Base-by-base conservation (phyloP, 768 basidiomycete genomes). In the Boletus rubropictus region DNA sequence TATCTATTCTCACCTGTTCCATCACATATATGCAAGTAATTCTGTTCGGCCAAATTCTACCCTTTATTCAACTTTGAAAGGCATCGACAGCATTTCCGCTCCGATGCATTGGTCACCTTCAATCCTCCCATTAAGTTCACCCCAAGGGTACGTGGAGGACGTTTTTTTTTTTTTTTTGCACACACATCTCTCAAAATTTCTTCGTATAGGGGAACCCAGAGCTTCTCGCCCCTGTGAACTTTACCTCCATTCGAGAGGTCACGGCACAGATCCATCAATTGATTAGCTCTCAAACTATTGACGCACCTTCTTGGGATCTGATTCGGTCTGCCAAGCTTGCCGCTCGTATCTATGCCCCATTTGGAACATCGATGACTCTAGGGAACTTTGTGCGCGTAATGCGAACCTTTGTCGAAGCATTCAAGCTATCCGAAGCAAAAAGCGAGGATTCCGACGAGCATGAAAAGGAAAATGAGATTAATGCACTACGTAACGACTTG, bases 71-170 rank as follows among this genome's bases (percentile, higher is more conserved):
- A 44, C 44, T 48, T 35, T 41, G 44, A 44, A 55, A 88, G 86
- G 78, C 88, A 89, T 63, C 77, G 87, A 40, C 81, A 92, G 58
- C 83, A 90, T 63, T 94, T 90, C 59, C 81, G 92, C 22, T 89
- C 86, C 9, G 89, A 93, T 56, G 89, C 93, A 15, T 67, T 94
- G 39, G 86, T 94, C 18, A 86, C 84, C 3, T 90, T 88, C 62
- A 82, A 89, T 53, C 71, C 77, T 14, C 85, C 87, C 0, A 72
- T 87, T 60, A 73, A 61, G 33, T 86, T 89, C 56, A 70, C 72
- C 10, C 77, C 84, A 20, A 78, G 82, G 73, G 86, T 79, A 45
- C 4, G 38, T 38, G 5, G 10, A 40, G 15, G 2, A 4, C n/a
- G n/a, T n/a, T n/a, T n/a, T n/a, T n/a, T n/a, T n/a, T n/a, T n/a